Evolutionary conservation across 169 alveolate genomes (phyloP).

Genomic region (Plasmodium gonderi): DNA sequence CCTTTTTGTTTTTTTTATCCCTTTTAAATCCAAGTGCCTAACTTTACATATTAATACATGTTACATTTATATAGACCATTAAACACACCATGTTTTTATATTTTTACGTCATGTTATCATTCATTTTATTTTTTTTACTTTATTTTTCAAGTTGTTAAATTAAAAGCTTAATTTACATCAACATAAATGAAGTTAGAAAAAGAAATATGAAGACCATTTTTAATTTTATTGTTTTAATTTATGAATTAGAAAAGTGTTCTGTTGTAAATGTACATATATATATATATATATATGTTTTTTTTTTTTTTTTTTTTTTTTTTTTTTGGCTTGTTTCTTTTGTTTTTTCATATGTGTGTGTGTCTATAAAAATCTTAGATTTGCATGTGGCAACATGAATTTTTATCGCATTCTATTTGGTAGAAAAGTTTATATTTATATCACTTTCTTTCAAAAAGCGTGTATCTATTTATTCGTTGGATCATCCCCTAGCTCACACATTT

Average conservation of each 20-base stretch:
- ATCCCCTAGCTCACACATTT: background rate
- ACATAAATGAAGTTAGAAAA: background rate
- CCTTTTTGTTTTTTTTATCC: background rate
- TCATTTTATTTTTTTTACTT: background rate
- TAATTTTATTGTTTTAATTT: background rate
- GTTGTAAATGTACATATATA: background rate
- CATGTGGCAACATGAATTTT: background rate
- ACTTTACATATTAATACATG: background rate
- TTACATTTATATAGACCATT: background rate
- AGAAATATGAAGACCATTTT: background rate
- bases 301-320: background rate
- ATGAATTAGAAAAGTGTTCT: background rate
- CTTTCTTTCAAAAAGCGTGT: background rate
- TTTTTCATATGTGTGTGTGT: background rate
- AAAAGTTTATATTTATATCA: slow-evolving; percentile 10
- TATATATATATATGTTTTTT: background rate
- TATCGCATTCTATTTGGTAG: slow-evolving; percentile 4
- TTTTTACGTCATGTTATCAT: background rate
- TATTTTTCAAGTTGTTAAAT: background rate
- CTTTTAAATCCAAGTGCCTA: slow-evolving; percentile 3
- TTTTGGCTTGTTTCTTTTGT: background rate
- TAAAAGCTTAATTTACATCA: background rate
- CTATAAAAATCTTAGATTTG: slow-evolving; percentile 5
- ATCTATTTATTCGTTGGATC: background rate
- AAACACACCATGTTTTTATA: background rate